phyloP scores from a whole-genome alignment of 768 basidiomycete species.

The Coprinopsis strossmayeri region DNA sequence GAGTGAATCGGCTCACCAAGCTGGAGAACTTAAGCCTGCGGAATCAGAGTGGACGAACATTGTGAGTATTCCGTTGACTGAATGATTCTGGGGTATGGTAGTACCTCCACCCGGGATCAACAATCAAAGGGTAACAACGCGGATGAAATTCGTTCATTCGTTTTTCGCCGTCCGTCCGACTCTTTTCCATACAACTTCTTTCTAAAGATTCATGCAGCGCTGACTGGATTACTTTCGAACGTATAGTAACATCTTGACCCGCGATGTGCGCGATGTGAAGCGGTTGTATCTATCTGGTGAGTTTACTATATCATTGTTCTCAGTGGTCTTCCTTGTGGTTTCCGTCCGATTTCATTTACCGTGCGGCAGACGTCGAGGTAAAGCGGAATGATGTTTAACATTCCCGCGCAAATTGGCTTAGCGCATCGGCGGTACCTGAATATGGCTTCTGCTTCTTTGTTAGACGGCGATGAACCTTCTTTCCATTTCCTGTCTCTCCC shows the following conservation, averaged over 20 bases:
- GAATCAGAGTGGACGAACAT: constrained; percentile 71
- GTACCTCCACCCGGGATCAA: too few species aligned
- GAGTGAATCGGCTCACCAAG: constrained; percentile 52
- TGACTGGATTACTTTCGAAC: constrained; percentile 7
- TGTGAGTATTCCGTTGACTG: constrained; percentile 67
- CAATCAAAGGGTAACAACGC: too few species aligned
- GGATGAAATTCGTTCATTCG: constrained; percentile 18
- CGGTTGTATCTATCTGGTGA: constrained; percentile 90
- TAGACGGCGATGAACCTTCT: neutral
- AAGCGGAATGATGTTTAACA: neutral
- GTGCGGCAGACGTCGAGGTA: neutral
- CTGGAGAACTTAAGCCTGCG: constrained; percentile 90
- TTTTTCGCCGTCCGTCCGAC: constrained; percentile 6
- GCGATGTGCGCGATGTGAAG: constrained; percentile 86
- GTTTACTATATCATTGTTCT: constrained; percentile 2
- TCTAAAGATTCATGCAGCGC: constrained; percentile 6
- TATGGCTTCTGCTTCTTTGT: neutral
- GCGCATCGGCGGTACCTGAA: too few species aligned
- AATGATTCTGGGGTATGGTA: too few species aligned
- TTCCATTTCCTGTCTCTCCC: constrained; percentile 2
- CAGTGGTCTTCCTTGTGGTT: constrained; percentile 6
- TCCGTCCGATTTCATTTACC: constrained; percentile 14
- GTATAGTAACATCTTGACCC: constrained; percentile 40
- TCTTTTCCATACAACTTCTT: constrained; percentile 6
- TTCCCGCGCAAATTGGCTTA: too few species aligned